Base-by-base conservation (phyloP, 371 early-diverging fungal species). In the Mucor ambiguus region DNA sequence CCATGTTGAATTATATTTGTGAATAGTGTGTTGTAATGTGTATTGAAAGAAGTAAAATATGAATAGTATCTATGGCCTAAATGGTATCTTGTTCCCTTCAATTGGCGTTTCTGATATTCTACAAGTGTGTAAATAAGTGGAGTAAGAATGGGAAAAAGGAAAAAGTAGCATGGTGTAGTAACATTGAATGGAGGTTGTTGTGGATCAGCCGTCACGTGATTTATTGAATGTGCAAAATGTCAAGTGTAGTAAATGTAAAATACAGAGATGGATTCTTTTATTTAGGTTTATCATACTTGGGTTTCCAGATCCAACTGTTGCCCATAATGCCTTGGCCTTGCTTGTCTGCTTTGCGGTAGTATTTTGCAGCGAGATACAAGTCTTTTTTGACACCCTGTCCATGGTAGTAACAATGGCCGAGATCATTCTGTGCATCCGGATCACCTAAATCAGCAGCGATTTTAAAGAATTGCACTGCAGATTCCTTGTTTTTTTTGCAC, bases 361-460 rank as follows among this genome's bases (percentile, higher is more conserved):
- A 95, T 63, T 88, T 87, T 9, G 96, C 96, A 6, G 95, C 93
- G 64, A 81, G 69, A 61, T 84, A 85, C 75, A 89, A 83, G 72
- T 95, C 91, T 62, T 87, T 84, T 70, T 92, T 93, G 58, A 92
- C 90, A 16, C 95, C 95, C 46, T 90, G 88, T 24, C 92, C 94
- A 49, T 91, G 83, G 56, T 88, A 85, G 63, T 90, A 92, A 63
- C 90, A 90, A 37, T 90, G 85, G 0, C 86, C 96, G 4, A 95
- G 60, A 62, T 92, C 95, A 26, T 91, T 87, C 73, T 93, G 92
- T 6, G 94, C 91, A 74, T 93, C 93, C 4, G 90, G 83, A 65
- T 96, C 94, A 24, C 92, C 94, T 64, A 93, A 79, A 60, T 94
- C 87, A 5, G 95, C 93, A 2, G 96, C 94, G 33, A 96, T 90